Evolutionary conservation across 2,329 filamentous ascomycete species (phyloP).

Genomic region (Xenoacremonium recifei): DNA sequence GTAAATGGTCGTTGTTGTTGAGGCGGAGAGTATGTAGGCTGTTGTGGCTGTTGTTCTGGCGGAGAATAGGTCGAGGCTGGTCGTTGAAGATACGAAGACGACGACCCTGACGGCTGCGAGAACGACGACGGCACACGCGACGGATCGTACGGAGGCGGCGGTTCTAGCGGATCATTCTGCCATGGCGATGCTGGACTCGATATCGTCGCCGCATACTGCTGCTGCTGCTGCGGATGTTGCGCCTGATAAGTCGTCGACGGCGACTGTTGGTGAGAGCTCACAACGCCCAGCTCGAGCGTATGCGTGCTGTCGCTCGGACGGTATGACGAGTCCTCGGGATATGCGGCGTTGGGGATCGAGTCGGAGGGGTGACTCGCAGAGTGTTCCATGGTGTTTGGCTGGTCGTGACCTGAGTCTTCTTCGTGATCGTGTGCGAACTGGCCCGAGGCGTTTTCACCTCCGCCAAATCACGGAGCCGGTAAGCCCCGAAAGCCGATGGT

Average conservation of each 20-base stretch:
- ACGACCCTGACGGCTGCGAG: constrained; percentile 17
- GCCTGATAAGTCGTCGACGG: too few species aligned
- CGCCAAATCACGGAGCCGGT: too few species aligned
- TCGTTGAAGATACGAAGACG: background rate
- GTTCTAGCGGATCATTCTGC: constrained; percentile 18
- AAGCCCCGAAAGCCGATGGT: too few species aligned
- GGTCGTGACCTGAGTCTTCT: too few species aligned
- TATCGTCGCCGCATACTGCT: too few species aligned
- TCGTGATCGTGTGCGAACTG: too few species aligned
- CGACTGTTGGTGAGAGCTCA: too few species aligned
- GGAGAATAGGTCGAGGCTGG: background rate
- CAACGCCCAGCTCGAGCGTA: background rate
- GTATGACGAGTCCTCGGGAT: constrained; percentile 29
- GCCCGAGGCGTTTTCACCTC: too few species aligned
- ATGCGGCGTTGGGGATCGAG: constrained; percentile 30
- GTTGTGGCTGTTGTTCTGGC: background rate
- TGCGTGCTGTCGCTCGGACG: constrained; percentile 16
- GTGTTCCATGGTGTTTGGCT: too few species aligned
- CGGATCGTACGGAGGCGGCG: constrained; percentile 29
- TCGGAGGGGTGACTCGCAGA: constrained; percentile 26
- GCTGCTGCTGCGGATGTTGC: too few species aligned
- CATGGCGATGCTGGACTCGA: constrained; percentile 20
- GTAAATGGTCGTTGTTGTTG: background rate
- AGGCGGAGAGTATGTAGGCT: background rate
- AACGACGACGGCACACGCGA: constrained; percentile 24